Base-by-base conservation (phyloP, 176 grass and related monocot species). In the Eragrostis curvula region DNA sequence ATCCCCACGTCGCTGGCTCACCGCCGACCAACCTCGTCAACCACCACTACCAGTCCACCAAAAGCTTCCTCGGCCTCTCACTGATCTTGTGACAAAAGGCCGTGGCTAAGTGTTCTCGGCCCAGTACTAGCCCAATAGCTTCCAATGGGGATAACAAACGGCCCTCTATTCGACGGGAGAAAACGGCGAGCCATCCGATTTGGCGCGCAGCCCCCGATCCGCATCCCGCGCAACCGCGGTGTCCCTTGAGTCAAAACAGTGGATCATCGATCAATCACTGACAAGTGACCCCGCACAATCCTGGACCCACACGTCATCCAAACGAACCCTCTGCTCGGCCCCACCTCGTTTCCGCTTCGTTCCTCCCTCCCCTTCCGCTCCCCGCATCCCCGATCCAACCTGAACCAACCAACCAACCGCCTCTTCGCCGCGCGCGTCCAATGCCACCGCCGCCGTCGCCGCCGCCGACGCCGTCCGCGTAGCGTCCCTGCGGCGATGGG, bases 401-500 rank as follows among this genome's bases (percentile, higher is more conserved):
- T 73, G 78, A 81, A 43, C 78, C 78, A 81, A 52, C 65, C 84
- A 85, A 77, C 78, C 83, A 36, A 36, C 32, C 66, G 78, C 79
- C 58, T 56, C 73, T 67, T 81, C 83, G 77, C 70, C 61, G 77
- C 40, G 75, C 79, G 82, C 84, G 77, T 57, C 88, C 80, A 90
- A 83, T 87, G 88, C 80, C 74, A 64, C 73, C 84, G 32, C 50
- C 61, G 66, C 66, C 80, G 67, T 42, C 32, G 32, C 32, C 18
- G 82, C 56, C 85, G 71, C 60, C 73, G 74, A 59, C 52, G 75
- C 70, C 88, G 68, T 77, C 67, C 67, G 43, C 80, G 83, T 89
- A 85, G 87, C 57, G 72, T 85, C 68, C 78, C 56, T 48, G 65
- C 81, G 77, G 78, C 81, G 77, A 92, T 92, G 90, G 90, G 90